Percentiles rank a stretch among this genome's conserved stretches.
These are phyloP conservation scores for Plectranthus barbatus DNA, from an alignment of 257 asterid species.

Conservation along the genomic window DNA sequence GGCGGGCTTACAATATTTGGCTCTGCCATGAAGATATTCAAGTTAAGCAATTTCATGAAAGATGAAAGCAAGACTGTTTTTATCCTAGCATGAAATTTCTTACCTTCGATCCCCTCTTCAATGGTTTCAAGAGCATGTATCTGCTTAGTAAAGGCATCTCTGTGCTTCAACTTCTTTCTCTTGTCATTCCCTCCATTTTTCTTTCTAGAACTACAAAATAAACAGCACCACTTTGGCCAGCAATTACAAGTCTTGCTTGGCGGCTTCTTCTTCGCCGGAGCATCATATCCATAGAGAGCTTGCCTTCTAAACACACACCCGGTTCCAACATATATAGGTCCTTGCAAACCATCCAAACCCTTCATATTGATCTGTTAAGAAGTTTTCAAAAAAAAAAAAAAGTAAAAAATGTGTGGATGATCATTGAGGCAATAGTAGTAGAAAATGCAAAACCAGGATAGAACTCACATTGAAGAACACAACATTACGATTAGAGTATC, in stretches of 20 bases:
- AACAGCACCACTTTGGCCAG: no score
- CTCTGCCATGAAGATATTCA: slow-evolving; percentile 30
- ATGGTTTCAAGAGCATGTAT: slow-evolving; percentile 83
- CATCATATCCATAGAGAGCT: slow-evolving; percentile 72
- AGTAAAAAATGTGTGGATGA: slow-evolving; percentile 17
- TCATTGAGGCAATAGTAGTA: no score
- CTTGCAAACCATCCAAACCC: no score
- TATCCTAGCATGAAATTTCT: not conserved
- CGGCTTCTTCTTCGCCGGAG: slow-evolving; percentile 58
- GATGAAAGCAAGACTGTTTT: no score
- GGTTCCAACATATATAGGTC: slow-evolving; percentile 87
- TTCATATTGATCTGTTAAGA: slow-evolving; percentile 60
- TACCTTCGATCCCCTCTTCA: slow-evolving; percentile 73
- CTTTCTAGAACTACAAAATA: slow-evolving; percentile 55
- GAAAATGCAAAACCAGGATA: not conserved
- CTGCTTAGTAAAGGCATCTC: slow-evolving; percentile 79
- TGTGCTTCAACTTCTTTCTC: slow-evolving; percentile 44
- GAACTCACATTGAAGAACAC: slow-evolving; percentile 87
- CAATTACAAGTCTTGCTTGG: no score
- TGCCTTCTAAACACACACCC: no score
- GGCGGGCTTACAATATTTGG: slow-evolving; percentile 20
- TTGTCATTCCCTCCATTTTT: slow-evolving; percentile 46
- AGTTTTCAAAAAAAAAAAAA: no score
- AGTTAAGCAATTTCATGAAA: not conserved
- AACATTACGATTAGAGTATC: slow-evolving; percentile 79